Evolutionary conservation across 768 basidiomycete genomes (phyloP).

Genomic region (Serendipita vermifera): DNA sequence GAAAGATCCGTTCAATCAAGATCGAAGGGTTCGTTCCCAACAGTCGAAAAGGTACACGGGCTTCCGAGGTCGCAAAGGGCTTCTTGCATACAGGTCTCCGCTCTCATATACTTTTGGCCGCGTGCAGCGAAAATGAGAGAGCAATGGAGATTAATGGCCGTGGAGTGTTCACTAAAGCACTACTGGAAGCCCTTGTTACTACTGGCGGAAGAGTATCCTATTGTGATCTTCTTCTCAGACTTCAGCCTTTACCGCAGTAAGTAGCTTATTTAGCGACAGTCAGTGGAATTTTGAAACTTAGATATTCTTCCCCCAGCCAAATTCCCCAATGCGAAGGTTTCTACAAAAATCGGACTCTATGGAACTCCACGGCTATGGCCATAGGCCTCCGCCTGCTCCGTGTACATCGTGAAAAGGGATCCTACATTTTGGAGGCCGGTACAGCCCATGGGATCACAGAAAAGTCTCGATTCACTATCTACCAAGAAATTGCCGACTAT

Average conservation of each 20-base stretch:
- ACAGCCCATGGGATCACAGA: slow-evolving; percentile 20
- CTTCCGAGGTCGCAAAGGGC: too few species aligned
- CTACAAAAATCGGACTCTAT: slow-evolving; percentile 18
- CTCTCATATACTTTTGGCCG: slow-evolving; percentile 18
- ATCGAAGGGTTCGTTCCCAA: too few species aligned
- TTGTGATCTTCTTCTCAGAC: slow-evolving; percentile 17
- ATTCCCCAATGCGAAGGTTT: slow-evolving; percentile 23
- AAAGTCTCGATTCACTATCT: slow-evolving; percentile 18
- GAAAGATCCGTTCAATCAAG: slow-evolving; percentile 47
- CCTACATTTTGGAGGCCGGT: slow-evolving; percentile 20
- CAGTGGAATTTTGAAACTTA: not conserved
- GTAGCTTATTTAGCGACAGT: too few species aligned
- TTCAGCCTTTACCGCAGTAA: too few species aligned
- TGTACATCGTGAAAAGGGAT: not conserved
- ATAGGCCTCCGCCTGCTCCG: slow-evolving; percentile 12
- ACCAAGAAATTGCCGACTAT: slow-evolving; percentile 2
- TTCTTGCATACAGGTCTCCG: slow-evolving; percentile 10
- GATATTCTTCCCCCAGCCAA: slow-evolving; percentile 17
- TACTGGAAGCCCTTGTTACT: slow-evolving; percentile 15
- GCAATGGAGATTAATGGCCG: slow-evolving; percentile 17
- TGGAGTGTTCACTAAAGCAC: slow-evolving; percentile 21
- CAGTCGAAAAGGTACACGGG: too few species aligned
- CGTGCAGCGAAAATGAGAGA: slow-evolving; percentile 13
- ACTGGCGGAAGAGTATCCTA: slow-evolving; percentile 19
- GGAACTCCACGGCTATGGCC: slow-evolving; percentile 17